Percentiles rank a stretch among this genome's conserved stretches.
phyloP scores from a whole-genome alignment of 2,329 filamentous ascomycete genomes.

The Neonectria coccinea region DNA sequence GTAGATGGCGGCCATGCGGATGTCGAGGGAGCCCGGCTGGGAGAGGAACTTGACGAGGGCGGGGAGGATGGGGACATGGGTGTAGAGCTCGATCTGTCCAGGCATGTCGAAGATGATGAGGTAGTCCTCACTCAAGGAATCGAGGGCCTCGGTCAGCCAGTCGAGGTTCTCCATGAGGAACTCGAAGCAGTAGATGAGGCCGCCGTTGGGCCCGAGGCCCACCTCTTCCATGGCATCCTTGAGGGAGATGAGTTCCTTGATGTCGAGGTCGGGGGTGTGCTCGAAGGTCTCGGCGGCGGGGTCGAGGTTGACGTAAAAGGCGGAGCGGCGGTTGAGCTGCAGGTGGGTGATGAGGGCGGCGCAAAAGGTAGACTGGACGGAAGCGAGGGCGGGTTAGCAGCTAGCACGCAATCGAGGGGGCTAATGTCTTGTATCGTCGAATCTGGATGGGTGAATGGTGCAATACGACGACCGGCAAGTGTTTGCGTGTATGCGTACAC shows the following conservation, averaged over 20 bases:
- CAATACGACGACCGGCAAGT: conserved; percentile 12
- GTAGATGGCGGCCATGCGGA: conserved; percentile 93
- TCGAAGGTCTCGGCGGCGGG: conserved; percentile 93
- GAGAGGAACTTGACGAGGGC: conserved; percentile 85
- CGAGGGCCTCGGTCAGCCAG: conserved; percentile 87
- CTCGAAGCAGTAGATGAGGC: conserved; percentile 96
- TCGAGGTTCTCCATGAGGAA: conserved; percentile 95
- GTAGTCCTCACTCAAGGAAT: conserved; percentile 91
- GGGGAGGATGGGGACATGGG: conserved; percentile 92
- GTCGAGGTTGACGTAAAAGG: conserved; percentile 98
- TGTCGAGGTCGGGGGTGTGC: conserved; percentile 92
- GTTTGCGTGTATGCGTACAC: neutral
- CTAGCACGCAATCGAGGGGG: conserved; percentile 38
- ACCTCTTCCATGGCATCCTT: conserved; percentile 98
- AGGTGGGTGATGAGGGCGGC: conserved; percentile 93
- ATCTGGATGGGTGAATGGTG: conserved; percentile 23
- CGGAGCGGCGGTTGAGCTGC: conserved; percentile 88
- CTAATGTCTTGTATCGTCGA: conserved; percentile 17
- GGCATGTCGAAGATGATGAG: conserved; percentile 99
- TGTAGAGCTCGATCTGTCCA: conserved; percentile 98
- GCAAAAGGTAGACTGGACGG: conserved; percentile 87
- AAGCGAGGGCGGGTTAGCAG: conserved; percentile 23
- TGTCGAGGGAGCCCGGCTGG: conserved; percentile 82
- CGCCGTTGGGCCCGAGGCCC: conserved; percentile 89
- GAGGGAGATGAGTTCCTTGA: conserved; percentile 92